phyloP scores from a whole-genome alignment of 441 rosid species.

The Gossypium aridum region DNA sequence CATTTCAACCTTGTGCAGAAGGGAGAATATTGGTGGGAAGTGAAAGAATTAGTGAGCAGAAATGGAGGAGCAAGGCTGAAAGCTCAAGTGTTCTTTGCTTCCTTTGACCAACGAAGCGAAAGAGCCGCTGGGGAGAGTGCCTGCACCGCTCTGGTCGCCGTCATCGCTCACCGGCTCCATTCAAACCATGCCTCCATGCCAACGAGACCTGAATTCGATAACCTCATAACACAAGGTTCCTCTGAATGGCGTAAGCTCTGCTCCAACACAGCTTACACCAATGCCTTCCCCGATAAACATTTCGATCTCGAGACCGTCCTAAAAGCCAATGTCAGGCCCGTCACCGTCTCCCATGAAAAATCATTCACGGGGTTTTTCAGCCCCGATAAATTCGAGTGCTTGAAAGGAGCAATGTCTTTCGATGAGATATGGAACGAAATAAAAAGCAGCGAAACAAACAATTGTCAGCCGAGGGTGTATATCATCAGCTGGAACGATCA shows the following conservation, averaged over 20 bases:
- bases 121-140: slow-evolving; percentile 59
- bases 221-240: slow-evolving; percentile 51
- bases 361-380: slow-evolving; percentile 54
- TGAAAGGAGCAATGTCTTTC: slow-evolving; percentile 43
- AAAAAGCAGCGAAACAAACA: slow-evolving; percentile 6
- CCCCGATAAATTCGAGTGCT: slow-evolving; percentile 41
- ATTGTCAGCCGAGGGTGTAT: slow-evolving; percentile 31
- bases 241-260: slow-evolving; percentile 49
- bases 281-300: slow-evolving; percentile 40
- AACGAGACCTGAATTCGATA: slow-evolving; percentile 36
- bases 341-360: slow-evolving; percentile 24
- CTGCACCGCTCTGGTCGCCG: slow-evolving; percentile 42
- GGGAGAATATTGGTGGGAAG: slow-evolving; percentile 22
- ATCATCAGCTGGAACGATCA: slow-evolving; percentile 78
- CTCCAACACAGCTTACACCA: slow-evolving; percentile 17
- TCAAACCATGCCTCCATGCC: slow-evolving; percentile 39
- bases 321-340: slow-evolving; percentile 28
- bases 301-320: slow-evolving; percentile 62
- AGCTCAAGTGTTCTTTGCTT: slow-evolving; percentile 45
- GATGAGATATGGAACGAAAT: slow-evolving; percentile 57
- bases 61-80: slow-evolving; percentile 36
- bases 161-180: slow-evolving; percentile 52
- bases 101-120: slow-evolving; percentile 60
- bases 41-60: slow-evolving; percentile 34
- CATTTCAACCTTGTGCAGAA: background rate